Conservation (phyloP, 1,284 basidiomycete species). For the Phellinidium pouzarii region DNA sequence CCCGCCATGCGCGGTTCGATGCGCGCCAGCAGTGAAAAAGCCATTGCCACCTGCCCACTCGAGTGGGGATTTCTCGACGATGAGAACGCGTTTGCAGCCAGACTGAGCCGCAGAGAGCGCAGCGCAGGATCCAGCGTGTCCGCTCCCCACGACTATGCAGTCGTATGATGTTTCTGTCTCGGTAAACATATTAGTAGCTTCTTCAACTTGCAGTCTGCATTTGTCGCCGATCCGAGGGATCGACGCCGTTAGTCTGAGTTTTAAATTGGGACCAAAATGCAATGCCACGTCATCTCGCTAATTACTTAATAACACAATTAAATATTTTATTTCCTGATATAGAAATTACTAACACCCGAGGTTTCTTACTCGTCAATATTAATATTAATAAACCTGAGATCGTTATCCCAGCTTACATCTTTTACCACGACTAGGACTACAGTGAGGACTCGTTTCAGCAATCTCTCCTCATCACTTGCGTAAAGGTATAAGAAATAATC, state of each 20-base stretch:
- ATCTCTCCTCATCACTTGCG: too few relatives aligned
- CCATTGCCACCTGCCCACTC: constrained; percentile 66
- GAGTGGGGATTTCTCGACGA: constrained; percentile 58
- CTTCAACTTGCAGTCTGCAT: neutral
- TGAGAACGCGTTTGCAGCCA: constrained; percentile 52
- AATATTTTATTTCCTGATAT: too few relatives aligned
- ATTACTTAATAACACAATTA: too few relatives aligned
- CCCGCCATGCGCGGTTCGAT: constrained; percentile 54
- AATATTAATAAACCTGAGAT: too few relatives aligned
- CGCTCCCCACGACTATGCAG: constrained; percentile 59
- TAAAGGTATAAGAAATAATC: too few relatives aligned
- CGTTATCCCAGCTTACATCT: too few relatives aligned
- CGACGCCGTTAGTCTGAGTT: neutral
- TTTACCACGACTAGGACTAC: too few relatives aligned
- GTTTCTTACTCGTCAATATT: too few relatives aligned
- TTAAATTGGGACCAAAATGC: too few relatives aligned
- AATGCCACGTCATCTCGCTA: too few relatives aligned
- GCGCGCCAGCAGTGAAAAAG: constrained; percentile 63
- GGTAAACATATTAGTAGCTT: neutral
- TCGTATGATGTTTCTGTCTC: constrained; percentile 26
- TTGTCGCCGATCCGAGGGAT: neutral
- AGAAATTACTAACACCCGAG: too few relatives aligned
- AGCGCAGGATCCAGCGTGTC: constrained; percentile 60
- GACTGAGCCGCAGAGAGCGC: constrained; percentile 52
- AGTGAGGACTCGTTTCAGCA: too few relatives aligned